Conservation (phyloP, 2,329 filamentous ascomycete species). For the Ophiostoma perfectum region DNA sequence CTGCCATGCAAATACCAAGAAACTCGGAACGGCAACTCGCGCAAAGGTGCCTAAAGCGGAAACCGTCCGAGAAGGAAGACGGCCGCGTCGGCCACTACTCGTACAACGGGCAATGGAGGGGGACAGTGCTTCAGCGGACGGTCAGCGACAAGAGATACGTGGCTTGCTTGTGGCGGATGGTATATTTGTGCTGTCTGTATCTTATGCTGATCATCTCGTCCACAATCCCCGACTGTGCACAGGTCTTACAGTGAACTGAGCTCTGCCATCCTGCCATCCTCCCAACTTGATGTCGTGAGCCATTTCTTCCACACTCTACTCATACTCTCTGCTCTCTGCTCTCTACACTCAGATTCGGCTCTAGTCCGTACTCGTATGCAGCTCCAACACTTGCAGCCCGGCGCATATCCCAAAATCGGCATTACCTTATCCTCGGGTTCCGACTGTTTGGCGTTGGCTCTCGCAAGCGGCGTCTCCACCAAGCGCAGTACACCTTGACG, state of each 20-base stretch:
- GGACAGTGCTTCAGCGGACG: neutral
- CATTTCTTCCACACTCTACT: neutral
- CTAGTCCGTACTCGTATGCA: neutral
- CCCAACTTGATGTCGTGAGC: too few species aligned
- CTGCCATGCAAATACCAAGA: too few species aligned
- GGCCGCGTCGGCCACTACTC: neutral
- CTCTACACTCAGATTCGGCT: neutral
- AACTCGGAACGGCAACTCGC: neutral
- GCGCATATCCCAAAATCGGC: neutral
- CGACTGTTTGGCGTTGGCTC: too few species aligned
- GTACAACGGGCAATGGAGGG: neutral
- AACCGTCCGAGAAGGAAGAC: constrained; percentile 5
- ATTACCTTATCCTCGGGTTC: too few species aligned
- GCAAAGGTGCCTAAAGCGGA: neutral
- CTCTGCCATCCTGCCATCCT: too few species aligned
- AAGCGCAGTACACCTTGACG: neutral
- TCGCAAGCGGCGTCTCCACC: too few species aligned
- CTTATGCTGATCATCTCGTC: neutral
- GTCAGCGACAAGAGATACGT: neutral
- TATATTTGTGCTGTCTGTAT: too few species aligned
- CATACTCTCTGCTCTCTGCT: neutral
- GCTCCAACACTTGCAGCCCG: neutral
- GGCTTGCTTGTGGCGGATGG: neutral
- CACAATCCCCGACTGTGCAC: neutral
- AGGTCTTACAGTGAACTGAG: too few species aligned